These are phyloP conservation scores for Paratinospora sagittata DNA, from an alignment of 164 flowering plant species.

Conservation along the genomic window DNA sequence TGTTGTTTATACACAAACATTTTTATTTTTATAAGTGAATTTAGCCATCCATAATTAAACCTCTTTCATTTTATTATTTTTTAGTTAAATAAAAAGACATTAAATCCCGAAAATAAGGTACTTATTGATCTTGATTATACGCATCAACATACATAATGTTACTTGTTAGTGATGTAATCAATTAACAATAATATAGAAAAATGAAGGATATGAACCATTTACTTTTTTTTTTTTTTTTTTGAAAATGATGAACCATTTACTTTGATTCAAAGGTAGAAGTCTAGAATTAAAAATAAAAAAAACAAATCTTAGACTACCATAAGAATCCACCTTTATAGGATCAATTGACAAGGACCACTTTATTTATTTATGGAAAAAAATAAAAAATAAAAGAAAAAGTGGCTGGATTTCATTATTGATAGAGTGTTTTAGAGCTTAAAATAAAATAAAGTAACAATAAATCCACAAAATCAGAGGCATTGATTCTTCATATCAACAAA, in stretches of 20 bases:
- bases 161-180: too few species aligned
- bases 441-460: neutral
- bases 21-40: too few species aligned
- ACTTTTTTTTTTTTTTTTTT: too few species aligned
- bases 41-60: too few species aligned
- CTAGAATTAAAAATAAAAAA: neutral
- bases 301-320: neutral
- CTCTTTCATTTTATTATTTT: too few species aligned
- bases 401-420: neutral
- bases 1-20: too few species aligned
- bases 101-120: too few species aligned
- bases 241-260: too few species aligned
- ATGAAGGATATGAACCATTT: neutral
- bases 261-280: neutral
- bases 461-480: neutral
- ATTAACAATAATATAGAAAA: neutral
- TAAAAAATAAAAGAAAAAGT: neutral
- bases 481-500: neutral
- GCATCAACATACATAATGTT: too few species aligned
- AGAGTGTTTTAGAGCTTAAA: neutral
- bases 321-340: neutral
- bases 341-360: neutral
- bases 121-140: too few species aligned
- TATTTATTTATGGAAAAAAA: neutral
- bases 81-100: too few species aligned